phyloP scores from a whole-genome alignment of 2,329 filamentous ascomycete genomes.

The Penicillium glabrum region DNA sequence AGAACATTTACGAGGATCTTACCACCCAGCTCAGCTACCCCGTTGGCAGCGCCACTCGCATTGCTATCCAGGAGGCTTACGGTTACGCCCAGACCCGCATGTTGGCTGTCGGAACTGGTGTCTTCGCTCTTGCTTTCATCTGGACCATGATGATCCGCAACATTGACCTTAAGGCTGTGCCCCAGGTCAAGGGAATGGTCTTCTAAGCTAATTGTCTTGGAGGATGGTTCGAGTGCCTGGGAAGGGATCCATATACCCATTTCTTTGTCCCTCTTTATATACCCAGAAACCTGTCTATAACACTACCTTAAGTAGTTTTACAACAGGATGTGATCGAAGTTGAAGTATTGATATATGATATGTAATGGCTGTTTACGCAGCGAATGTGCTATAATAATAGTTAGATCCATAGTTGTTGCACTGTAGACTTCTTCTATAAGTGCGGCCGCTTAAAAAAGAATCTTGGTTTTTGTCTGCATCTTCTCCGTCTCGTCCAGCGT shows the following conservation, averaged over 20 bases:
- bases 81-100: constrained; percentile 54
- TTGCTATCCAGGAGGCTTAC: constrained; percentile 62
- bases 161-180: constrained; percentile 47
- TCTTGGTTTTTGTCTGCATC: background rate
- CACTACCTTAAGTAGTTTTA: background rate
- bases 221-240: background rate
- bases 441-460: background rate
- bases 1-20: constrained; percentile 18
- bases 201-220: constrained; percentile 37
- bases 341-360: background rate
- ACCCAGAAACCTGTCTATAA: background rate
- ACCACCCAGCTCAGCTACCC: constrained; percentile 13
- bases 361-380: background rate
- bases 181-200: constrained; percentile 54
- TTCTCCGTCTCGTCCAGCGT: background rate
- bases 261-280: background rate
- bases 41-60: constrained; percentile 51
- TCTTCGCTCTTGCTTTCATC: constrained; percentile 45
- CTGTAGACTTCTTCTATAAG: background rate
- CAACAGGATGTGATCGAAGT: background rate
- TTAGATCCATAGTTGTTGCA: background rate
- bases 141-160: constrained; percentile 52
- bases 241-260: background rate
- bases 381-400: background rate
- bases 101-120: constrained; percentile 51